Percentiles rank a stretch among this genome's conserved stretches.
phyloP scores from a whole-genome alignment of 164 flowering plant species.

The Vitis rupestris region DNA sequence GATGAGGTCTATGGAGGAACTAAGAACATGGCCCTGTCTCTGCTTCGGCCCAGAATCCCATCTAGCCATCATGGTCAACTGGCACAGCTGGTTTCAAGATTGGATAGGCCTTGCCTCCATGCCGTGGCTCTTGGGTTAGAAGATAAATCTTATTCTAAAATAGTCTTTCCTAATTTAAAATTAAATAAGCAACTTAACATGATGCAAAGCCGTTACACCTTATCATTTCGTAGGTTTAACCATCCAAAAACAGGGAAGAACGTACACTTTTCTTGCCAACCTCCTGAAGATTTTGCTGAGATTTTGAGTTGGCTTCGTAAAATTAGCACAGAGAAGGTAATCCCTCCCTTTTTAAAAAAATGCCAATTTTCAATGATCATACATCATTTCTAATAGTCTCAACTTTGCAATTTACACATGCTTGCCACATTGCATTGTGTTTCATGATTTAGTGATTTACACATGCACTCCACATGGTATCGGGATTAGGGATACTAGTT shows the following conservation, averaged over 20 bases:
- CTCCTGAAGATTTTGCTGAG: constrained; percentile 71
- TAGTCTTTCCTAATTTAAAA: background rate
- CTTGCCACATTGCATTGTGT: too few species aligned
- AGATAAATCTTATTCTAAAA: constrained; percentile 1
- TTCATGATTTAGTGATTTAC: too few species aligned
- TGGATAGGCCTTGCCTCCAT: constrained; percentile 93
- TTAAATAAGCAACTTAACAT: background rate
- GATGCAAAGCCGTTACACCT: background rate
- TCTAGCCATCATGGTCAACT: constrained; percentile 44
- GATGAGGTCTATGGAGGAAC: constrained; percentile 98
- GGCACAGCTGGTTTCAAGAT: constrained; percentile 39
- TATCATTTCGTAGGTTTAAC: constrained; percentile 51
- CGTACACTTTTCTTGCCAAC: constrained; percentile 61
- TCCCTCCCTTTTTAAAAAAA: background rate
- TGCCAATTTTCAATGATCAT: background rate
- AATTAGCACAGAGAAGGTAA: constrained; percentile 35
- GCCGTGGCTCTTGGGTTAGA: constrained; percentile 81
- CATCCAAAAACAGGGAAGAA: constrained; percentile 73
- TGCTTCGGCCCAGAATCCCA: constrained; percentile 55
- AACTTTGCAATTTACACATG: background rate
- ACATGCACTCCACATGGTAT: too few species aligned
- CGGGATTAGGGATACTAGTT: too few species aligned
- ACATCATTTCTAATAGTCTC: background rate
- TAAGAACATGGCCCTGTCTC: constrained; percentile 68
- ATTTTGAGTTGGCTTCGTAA: constrained; percentile 52